phyloP scores from a whole-genome alignment of 1,139 yeast genomes.

The Diutina pseudorugosa region DNA sequence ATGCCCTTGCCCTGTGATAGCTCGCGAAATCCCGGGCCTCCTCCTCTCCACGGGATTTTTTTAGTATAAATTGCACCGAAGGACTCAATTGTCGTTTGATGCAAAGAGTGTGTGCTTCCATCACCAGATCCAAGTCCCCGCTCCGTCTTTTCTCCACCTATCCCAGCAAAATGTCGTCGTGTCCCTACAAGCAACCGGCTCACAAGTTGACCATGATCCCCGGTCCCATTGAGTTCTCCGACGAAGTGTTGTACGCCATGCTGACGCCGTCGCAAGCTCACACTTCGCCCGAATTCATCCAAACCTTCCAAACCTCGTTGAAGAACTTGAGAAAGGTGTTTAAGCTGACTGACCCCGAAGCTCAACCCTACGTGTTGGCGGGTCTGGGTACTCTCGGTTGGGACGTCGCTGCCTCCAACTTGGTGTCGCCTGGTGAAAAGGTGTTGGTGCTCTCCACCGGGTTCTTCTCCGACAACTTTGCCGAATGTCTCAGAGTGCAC shows the following conservation, averaged over 20 bases:
- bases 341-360: constrained; percentile 47
- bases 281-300: constrained; percentile 78
- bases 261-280: constrained; percentile 81
- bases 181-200: constrained; percentile 25
- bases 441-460: constrained; percentile 88
- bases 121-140: neutral
- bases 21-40: neutral
- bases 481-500: constrained; percentile 63
- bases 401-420: constrained; percentile 80
- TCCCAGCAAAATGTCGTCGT: neutral
- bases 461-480: constrained; percentile 79
- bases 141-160: neutral
- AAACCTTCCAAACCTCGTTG: constrained; percentile 60
- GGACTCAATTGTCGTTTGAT: neutral
- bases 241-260: constrained; percentile 71
- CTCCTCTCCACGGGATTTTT: neutral
- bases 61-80: neutral
- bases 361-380: constrained; percentile 73
- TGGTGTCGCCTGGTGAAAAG: constrained; percentile 52
- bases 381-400: constrained; percentile 96
- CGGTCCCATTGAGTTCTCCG: constrained; percentile 88
- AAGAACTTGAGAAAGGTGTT: constrained; percentile 61
- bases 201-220: constrained; percentile 69
- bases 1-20: neutral
- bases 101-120: neutral